Evolutionary conservation across 2,329 filamentous ascomycete genomes (phyloP).

Genomic region (Fusarium pseudograminearum): DNA sequence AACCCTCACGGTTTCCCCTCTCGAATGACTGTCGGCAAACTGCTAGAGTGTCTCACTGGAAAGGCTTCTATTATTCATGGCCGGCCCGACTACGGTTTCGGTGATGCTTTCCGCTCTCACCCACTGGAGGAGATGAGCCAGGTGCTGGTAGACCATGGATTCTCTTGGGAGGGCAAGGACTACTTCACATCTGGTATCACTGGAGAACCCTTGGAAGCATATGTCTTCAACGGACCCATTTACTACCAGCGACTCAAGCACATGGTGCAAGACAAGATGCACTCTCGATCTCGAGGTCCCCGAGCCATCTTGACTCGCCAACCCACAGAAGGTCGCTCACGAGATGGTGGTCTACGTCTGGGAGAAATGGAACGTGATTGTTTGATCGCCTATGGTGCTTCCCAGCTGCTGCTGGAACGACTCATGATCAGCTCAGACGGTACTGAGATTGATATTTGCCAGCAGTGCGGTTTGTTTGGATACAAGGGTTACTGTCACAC

Average conservation of each 20-base stretch:
- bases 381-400: slow-evolving; percentile 95
- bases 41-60: slow-evolving; percentile 93
- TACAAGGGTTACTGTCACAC: slow-evolving; percentile 96
- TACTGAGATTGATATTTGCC: slow-evolving; percentile 92
- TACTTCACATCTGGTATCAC: slow-evolving; percentile 96
- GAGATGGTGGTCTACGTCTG: slow-evolving; percentile 90
- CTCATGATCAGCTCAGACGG: slow-evolving; percentile 95
- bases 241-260: slow-evolving; percentile 99
- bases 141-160: slow-evolving; percentile 86
- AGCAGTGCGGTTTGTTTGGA: slow-evolving; percentile 93
- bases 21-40: slow-evolving; percentile 98
- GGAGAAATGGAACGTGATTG: slow-evolving; percentile 99
- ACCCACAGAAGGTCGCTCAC: slow-evolving; percentile 93
- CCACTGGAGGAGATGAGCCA: slow-evolving; percentile 90
- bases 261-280: slow-evolving; percentile 99
- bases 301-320: slow-evolving; percentile 93
- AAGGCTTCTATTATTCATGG: slow-evolving; percentile 92
- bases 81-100: slow-evolving; percentile 85
- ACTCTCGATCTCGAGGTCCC: slow-evolving; percentile 90
- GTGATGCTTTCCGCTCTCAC: slow-evolving; percentile 84
- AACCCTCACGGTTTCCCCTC: slow-evolving; percentile 99
- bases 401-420: slow-evolving; percentile 89
- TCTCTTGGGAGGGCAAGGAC: slow-evolving; percentile 97
- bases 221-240: slow-evolving; percentile 98
- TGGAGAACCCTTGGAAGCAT: slow-evolving; percentile 91